phyloP scores from a whole-genome alignment of 805 yeast genomes.

The Starmera dryadoides region DNA sequence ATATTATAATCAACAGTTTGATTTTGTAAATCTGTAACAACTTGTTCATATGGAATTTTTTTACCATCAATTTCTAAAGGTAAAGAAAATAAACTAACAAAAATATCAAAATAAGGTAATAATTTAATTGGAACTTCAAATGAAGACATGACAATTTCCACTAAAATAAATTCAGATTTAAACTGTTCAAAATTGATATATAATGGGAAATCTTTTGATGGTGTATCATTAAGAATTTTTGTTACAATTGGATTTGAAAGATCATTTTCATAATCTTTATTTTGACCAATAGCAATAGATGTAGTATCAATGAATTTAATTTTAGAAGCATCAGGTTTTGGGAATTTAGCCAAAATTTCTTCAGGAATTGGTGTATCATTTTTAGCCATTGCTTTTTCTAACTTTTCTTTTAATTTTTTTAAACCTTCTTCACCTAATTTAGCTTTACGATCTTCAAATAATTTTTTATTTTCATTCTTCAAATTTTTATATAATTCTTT shows the following conservation, averaged over 20 bases:
- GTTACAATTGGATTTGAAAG: slow-evolving; percentile 21
- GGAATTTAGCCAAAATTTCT: slow-evolving; percentile 51
- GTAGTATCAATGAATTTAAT: slow-evolving; percentile 66
- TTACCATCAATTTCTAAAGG: slow-evolving; percentile 64
- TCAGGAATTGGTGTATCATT: slow-evolving; percentile 80
- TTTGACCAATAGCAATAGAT: slow-evolving; percentile 53
- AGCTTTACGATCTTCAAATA: slow-evolving; percentile 41
- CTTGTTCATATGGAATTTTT: slow-evolving; percentile 61
- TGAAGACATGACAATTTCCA: slow-evolving; percentile 56
- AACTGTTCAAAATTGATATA: slow-evolving; percentile 74
- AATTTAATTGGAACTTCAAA: slow-evolving; percentile 40
- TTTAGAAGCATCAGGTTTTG: slow-evolving; percentile 65
- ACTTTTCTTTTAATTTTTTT: slow-evolving; percentile 35
- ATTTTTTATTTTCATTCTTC: slow-evolving; percentile 42
- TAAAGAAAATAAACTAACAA: slow-evolving; percentile 61
- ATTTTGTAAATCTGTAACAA: slow-evolving; percentile 61
- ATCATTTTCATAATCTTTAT: slow-evolving; percentile 27
- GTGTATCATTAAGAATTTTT: slow-evolving; percentile 23
- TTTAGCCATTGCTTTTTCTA: slow-evolving; percentile 54
- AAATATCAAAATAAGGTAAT: slow-evolving; percentile 58
- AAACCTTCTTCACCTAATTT: slow-evolving; percentile 57
- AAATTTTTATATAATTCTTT: slow-evolving; percentile 42
- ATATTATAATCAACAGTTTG: slow-evolving; percentile 62
- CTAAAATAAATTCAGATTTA: slow-evolving; percentile 70
- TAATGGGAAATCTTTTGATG: slow-evolving; percentile 49